phyloP scores from a whole-genome alignment of 352 stramenopile species.

The Pythium grandisporangium region DNA sequence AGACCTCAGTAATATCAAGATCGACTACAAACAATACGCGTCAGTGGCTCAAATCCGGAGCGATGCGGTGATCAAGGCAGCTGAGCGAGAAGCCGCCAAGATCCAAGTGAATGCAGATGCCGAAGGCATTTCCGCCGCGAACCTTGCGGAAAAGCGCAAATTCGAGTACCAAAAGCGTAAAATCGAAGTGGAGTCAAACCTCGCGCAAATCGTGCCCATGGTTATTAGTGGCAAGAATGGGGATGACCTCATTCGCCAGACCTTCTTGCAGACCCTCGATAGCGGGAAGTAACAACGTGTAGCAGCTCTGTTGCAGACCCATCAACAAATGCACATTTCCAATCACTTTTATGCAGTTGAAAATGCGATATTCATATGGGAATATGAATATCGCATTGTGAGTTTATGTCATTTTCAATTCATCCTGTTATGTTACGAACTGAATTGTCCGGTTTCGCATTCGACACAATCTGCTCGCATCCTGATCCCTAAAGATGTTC shows the following conservation, averaged over 20 bases:
- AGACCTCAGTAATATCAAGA: slow-evolving; percentile 43
- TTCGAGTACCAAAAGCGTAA: slow-evolving; percentile 77
- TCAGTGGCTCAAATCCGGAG: slow-evolving; percentile 48
- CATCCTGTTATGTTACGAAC: too few relatives aligned
- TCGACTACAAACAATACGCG: slow-evolving; percentile 63
- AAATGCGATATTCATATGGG: too few relatives aligned
- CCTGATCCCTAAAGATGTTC: too few relatives aligned
- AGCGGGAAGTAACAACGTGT: slow-evolving; percentile 3
- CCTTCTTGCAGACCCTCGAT: slow-evolving; percentile 31
- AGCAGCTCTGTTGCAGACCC: too few relatives aligned
- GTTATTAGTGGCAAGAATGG: slow-evolving; percentile 82
- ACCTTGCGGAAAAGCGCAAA: slow-evolving; percentile 64
- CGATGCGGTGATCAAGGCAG: slow-evolving; percentile 58
- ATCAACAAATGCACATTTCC: too few relatives aligned
- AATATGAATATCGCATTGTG: too few relatives aligned
- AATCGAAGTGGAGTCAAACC: slow-evolving; percentile 39
- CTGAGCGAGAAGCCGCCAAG: slow-evolving; percentile 42
- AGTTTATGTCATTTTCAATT: too few relatives aligned
- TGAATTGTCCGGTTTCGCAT: too few relatives aligned
- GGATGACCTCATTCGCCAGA: slow-evolving; percentile 64
- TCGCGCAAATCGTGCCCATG: slow-evolving; percentile 50
- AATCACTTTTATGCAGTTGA: too few relatives aligned
- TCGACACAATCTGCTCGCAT: too few relatives aligned
- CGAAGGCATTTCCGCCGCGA: slow-evolving; percentile 41
- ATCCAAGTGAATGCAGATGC: slow-evolving; percentile 45